Evolutionary conservation across 2,329 filamentous ascomycete species (phyloP), one percentile per base, ranked within the genome.

Genomic region (Orbilia quercus): DNA sequence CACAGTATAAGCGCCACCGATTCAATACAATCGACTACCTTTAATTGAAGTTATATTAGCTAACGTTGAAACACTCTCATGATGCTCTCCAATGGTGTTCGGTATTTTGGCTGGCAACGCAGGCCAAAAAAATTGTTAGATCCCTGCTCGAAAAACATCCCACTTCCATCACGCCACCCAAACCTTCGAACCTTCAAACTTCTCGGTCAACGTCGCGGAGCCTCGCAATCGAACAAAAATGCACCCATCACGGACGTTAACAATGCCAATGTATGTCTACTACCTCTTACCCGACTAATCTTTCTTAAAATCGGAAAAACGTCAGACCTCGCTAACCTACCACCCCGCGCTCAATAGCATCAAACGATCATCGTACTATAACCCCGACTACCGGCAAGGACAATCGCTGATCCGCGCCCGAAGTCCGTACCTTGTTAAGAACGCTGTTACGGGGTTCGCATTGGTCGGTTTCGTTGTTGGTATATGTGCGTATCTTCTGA

Each of bases 391-490:
- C 83, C 89, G 90, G 76, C 92, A 96, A 82, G 91, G 91, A 74
- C 89, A 92, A 53, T 91, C 96, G 64, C 88, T 99, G 76, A 89
- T 97, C 80, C 91, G 95, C 79, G 94, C 95, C 64, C 89, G 96
- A 78, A 89, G 91, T 78, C 95, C 95, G 54, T 99, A 96, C 81
- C 85, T 99, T 42, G 83, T 97, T 81, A 96, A 91, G 84, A 99
- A 99, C 82, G 85, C 90, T 25, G 78, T 94, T 72, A 92, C 92
- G 0, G 95, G 95, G 16, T 79, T 90, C n/a, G 87, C 84, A 12
- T 85, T 98, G 53, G 84, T 90, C 76, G 85, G 84, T 18, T 88
- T 98, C 77, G 89, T 91, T n/a, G 85, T 91, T 75, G 88, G 88
- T 75, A 90, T 99, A 77, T 99, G 95, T 99, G 87, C 75, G 91